Base-by-base conservation (phyloP, 2,329 filamentous ascomycete genomes). In the Xylariaceae sp. region DNA sequence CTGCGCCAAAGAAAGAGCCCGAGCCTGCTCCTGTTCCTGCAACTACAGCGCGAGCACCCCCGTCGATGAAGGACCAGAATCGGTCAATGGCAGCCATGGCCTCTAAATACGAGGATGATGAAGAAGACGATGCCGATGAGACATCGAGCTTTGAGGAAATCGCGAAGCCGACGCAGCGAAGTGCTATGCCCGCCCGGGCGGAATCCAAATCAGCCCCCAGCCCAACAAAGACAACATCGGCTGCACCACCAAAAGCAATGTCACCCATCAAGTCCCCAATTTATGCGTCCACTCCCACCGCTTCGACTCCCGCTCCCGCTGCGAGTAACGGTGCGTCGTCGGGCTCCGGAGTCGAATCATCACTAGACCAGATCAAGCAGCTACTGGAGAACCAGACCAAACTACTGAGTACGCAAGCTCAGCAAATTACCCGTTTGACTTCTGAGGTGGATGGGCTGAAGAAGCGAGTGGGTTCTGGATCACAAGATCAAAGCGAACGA, bases 71-170 rank as follows among this genome's bases (percentile, higher is more conserved):
- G 49, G 87, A 94, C 49, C 91, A 95, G 68, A 89, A 93, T 63
- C 78, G 79, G 19, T 94, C 89, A 11, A 93, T 96, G 66, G 80
- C 89, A 16, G 81, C 81, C 41, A 84, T 93, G 74, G 90, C 89
- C 9, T 82, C 79, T 63, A 95, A 87, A 65, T 96, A 87, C 66
- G 85, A 89, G 54, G 89, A 95, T 61, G 73, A 85, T 37, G 73
- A 77, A 17, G 69, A 71, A 19, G 79, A 67, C 17, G 74, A 76
- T 2, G 73, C 79, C 15, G 80, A 83, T 35, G 84, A 87, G 43
- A 75, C 78, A 19, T 91, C 87, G 1, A 88, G 84, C 66, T 96
- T 96, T 52, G 90, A 96, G 60, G 89, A 95, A 60, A 76, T 93
- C 24, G 65, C 84, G 24, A 89, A 88, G 60, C 87, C 88, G 16